Evolutionary conservation across 768 basidiomycete species (phyloP).

Genomic region (Mycena crocata): DNA sequence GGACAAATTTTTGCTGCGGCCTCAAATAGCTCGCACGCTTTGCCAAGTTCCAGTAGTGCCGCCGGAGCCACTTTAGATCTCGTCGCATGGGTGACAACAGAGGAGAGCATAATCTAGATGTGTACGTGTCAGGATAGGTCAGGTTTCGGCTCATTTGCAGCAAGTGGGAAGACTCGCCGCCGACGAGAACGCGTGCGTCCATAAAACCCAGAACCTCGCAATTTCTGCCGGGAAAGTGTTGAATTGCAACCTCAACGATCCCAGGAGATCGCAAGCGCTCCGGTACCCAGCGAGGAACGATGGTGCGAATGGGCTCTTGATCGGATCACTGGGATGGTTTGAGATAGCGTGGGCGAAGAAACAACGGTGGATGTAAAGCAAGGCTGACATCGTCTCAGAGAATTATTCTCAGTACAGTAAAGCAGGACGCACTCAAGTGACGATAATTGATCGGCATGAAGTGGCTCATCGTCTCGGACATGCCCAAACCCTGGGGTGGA

Average conservation of each 20-base stretch:
- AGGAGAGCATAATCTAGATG: constrained; percentile 80
- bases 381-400: constrained; percentile 51
- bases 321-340: constrained; percentile 72
- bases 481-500: constrained; percentile 59
- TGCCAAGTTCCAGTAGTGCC: constrained; percentile 73
- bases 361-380: constrained; percentile 79
- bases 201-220: constrained; percentile 76
- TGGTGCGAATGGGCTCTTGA: constrained; percentile 74
- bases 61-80: constrained; percentile 77
- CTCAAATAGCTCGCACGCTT: constrained; percentile 74
- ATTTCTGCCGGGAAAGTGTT: constrained; percentile 66
- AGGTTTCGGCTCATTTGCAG: neutral
- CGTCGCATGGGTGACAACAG: constrained; percentile 78
- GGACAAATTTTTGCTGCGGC: constrained; percentile 55
- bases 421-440: constrained; percentile 64
- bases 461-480: constrained; percentile 75
- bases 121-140: neutral
- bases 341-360: constrained; percentile 82
- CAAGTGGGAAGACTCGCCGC: constrained; percentile 55
- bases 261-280: constrained; percentile 70
- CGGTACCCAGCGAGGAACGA: constrained; percentile 77
- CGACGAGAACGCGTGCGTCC: constrained; percentile 79
- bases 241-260: constrained; percentile 61
- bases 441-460: constrained; percentile 83
- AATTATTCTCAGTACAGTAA: neutral